Base-by-base conservation (phyloP, 306 rosid genomes). In the Malus asiatica region DNA sequence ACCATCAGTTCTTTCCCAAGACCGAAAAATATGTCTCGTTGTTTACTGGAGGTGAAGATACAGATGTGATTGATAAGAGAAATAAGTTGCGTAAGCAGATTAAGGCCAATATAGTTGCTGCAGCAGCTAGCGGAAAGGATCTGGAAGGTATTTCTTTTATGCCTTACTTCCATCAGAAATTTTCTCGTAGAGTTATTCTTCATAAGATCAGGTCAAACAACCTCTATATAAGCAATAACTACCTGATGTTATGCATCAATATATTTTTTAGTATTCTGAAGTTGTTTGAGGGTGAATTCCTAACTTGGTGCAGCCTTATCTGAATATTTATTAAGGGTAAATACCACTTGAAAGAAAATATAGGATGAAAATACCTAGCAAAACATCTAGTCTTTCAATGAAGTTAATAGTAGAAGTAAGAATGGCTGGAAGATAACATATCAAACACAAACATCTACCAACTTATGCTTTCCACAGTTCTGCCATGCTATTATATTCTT, bases 51-150 rank as follows among this genome's bases (percentile, higher is more conserved):
- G 85, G 87, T 64, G 99, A 89, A 59, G 91, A 78, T 68, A 77
- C 84, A 29, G 91, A 87, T 80, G 58, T 82, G 30, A 86, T 87
- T 89, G 97, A 87, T 85, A 81, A 55, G 80, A 82, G 99, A 82
- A 90, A 88, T 70, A 92, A 86, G 80, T 75, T 95, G 77, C 90
- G 97, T 6, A 83, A 90, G 83, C 93, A 87, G 89, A 95, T 95
- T 77, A 91, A 95, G 81, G 97, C 79, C 53, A 92, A 86, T 80
- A 84, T 95, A 74, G 61, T 84, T 76, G 91, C 96, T 16, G 96
- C 97, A 72, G 97, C 92, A 45, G 96, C 96, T 45, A 84, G 87
- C 65, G 99, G 99, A 81, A 95, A 92, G 91, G 99, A 95, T 81
- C 87, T 95, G 68, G 97, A 95, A 92, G 99, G 99, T 92, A 79